These are phyloP conservation scores for Phytopythium cucurbitacearum DNA, from an alignment of 352 stramenopile genomes.

Conservation along the genomic window DNA sequence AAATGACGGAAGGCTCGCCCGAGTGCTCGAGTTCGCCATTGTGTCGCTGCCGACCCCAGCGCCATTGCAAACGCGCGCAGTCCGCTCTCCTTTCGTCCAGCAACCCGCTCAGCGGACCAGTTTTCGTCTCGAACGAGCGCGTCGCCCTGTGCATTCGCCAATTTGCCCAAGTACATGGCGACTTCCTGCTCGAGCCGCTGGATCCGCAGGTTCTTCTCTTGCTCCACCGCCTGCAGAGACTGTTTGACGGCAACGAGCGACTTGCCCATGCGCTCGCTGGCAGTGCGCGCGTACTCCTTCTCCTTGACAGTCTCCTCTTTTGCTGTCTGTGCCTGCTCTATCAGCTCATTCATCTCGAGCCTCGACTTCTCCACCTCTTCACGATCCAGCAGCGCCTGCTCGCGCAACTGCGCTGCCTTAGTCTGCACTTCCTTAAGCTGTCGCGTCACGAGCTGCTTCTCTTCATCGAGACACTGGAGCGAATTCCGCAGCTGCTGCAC, in stretches of 20 bases:
- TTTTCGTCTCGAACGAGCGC: conserved; percentile 55
- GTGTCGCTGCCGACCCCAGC: conserved; percentile 12
- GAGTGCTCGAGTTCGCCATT: conserved; percentile 16
- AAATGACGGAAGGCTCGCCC: conserved; percentile 17
- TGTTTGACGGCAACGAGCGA: conserved; percentile 50
- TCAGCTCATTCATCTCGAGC: conserved; percentile 44
- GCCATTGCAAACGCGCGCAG: conserved; percentile 18
- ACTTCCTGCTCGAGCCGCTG: conserved; percentile 48
- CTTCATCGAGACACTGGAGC: conserved; percentile 45
- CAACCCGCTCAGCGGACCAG: conserved; percentile 22
- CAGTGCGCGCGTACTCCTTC: conserved; percentile 39
- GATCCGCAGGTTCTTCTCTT: conserved; percentile 58
- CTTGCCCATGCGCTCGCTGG: conserved; percentile 57
- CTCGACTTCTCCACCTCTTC: conserved; percentile 59
- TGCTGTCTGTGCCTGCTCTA: conserved; percentile 30
- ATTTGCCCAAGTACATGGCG: conserved; percentile 39
- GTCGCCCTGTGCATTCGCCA: conserved; percentile 53
- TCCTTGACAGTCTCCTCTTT: conserved; percentile 56
- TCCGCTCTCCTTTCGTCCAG: conserved; percentile 24
- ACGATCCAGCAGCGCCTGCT: conserved; percentile 55
- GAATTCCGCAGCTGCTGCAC: conserved; percentile 36
- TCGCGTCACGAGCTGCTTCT: conserved; percentile 35
- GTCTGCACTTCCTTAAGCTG: conserved; percentile 59
- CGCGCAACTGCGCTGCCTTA: conserved; percentile 49
- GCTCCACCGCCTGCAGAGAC: conserved; percentile 53